Evolutionary conservation across 2,329 filamentous ascomycete genomes (phyloP).

Genomic region (Ophiobolus disseminans): DNA sequence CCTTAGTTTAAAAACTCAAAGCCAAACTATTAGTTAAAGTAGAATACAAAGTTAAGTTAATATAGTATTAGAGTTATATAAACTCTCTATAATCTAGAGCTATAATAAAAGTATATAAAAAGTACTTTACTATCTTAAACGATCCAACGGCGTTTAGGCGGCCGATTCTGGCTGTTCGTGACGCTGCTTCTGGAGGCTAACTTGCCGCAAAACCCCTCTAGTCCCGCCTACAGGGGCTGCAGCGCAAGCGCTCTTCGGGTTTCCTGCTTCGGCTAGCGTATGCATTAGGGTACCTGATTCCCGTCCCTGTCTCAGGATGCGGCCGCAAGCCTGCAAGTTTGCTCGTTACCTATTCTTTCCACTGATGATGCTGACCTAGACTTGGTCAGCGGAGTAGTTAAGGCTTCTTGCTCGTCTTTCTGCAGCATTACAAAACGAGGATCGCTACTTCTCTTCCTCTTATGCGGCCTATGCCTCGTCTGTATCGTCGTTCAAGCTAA

Average conservation of each 20-base stretch:
- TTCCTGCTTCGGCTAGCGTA: slow-evolving; percentile 24
- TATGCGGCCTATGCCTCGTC: too few relatives aligned
- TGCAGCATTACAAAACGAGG: slow-evolving; percentile 9
- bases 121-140: background rate
- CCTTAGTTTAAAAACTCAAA: too few relatives aligned
- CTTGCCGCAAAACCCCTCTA: slow-evolving; percentile 27
- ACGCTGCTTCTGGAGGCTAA: slow-evolving; percentile 20
- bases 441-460: slow-evolving; percentile 7
- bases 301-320: background rate
- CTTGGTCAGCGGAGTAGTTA: slow-evolving; percentile 12
- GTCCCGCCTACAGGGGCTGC: slow-evolving; percentile 4
- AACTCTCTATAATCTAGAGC: too few relatives aligned
- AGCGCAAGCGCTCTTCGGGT: slow-evolving; percentile 15
- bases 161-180: slow-evolving; percentile 15
- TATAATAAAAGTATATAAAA: too few relatives aligned
- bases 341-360: background rate
- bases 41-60: too few relatives aligned
- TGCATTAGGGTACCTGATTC: slow-evolving; percentile 2
- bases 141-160: slow-evolving; percentile 7
- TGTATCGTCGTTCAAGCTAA: too few relatives aligned
- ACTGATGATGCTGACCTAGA: slow-evolving; percentile 2
- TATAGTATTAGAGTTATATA: too few relatives aligned
- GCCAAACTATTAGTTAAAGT: too few relatives aligned
- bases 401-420: slow-evolving; percentile 11
- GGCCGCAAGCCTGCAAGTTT: background rate